These are phyloP conservation scores for Melanogaster broomeanus DNA, from an alignment of 768 basidiomycete genomes.

Conservation along the genomic window DNA sequence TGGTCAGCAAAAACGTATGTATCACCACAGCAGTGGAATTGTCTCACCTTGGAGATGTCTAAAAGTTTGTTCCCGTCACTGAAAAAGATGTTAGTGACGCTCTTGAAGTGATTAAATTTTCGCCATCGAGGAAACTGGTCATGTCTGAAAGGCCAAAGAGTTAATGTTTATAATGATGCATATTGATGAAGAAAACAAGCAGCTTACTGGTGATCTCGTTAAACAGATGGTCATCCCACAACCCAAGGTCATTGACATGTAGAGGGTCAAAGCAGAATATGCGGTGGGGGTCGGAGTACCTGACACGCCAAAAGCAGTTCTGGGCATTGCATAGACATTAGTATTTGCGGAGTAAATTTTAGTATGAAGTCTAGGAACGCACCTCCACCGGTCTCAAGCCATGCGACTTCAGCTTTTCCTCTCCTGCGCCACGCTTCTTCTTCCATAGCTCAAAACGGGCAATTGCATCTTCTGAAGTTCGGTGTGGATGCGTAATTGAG, in stretches of 20 bases:
- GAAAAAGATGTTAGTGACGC: conserved; percentile 29
- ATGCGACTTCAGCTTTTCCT: conserved; percentile 7
- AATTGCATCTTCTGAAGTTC: too few species aligned
- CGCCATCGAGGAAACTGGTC: conserved; percentile 33
- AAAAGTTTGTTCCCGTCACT: conserved; percentile 37
- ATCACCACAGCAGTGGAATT: background rate
- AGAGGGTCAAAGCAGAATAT: conserved; percentile 40
- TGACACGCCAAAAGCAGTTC: conserved; percentile 43
- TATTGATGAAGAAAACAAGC: background rate
- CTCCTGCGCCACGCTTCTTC: conserved; percentile 11
- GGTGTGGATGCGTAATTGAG: conserved; percentile 4
- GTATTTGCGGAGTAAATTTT: background rate
- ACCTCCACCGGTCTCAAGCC: conserved; percentile 15
- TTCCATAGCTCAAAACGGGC: too few species aligned
- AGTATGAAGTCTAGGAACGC: background rate
- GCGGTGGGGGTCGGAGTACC: conserved; percentile 33
- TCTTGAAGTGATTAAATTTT: conserved; percentile 35
- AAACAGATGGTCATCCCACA: conserved; percentile 33
- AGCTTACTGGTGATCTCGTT: conserved; percentile 10
- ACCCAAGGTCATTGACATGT: conserved; percentile 37
- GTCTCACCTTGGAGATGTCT: conserved; percentile 37
- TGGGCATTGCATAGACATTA: conserved; percentile 6
- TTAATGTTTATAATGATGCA: background rate
- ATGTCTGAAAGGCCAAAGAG: conserved; percentile 21
- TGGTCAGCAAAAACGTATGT: background rate